These are phyloP conservation scores for Hemerocallis citrina DNA, from an alignment of 106 monocot species.

Conservation along the genomic window DNA sequence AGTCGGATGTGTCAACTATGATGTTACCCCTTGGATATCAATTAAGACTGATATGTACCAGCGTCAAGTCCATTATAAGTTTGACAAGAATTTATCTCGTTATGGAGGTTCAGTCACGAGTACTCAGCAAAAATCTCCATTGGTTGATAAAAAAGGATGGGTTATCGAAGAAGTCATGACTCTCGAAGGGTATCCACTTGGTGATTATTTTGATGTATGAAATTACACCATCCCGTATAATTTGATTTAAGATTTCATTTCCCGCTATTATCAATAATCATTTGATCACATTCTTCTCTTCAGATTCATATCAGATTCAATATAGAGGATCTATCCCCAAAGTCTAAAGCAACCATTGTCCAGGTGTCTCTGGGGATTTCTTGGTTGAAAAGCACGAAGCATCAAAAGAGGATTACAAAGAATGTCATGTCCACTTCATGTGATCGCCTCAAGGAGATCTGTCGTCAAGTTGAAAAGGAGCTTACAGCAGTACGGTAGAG, in stretches of 20 bases:
- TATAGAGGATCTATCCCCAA: conserved; percentile 41
- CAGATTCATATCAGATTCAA: conserved; percentile 79
- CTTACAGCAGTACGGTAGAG: conserved; percentile 21
- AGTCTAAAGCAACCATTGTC: conserved; percentile 58
- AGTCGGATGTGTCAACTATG: conserved; percentile 48
- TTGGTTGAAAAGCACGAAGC: conserved; percentile 80
- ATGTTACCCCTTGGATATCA: conserved; percentile 25
- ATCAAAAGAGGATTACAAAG: conserved; percentile 72
- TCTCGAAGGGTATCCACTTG: conserved; percentile 22
- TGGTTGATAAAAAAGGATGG: conserved; percentile 19
- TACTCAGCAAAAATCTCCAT: conserved; percentile 22
- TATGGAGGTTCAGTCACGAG: conserved; percentile 23
- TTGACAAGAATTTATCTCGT: conserved; percentile 16
- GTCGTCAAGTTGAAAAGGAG: conserved; percentile 44
- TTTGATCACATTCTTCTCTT: conserved; percentile 4
- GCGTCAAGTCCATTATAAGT: conserved; percentile 18
- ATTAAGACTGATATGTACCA: conserved; percentile 11
- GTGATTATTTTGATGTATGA: conserved; percentile 28
- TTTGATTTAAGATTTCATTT: neutral
- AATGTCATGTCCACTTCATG: conserved; percentile 42
- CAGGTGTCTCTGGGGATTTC: conserved; percentile 55
- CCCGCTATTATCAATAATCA: neutral
- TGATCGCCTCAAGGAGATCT: conserved; percentile 55
- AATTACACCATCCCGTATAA: neutral
- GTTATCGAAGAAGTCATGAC: conserved; percentile 29